Evolutionary conservation across 257 asterid genomes (phyloP).

Genomic region (Forsythia viridissima): DNA sequence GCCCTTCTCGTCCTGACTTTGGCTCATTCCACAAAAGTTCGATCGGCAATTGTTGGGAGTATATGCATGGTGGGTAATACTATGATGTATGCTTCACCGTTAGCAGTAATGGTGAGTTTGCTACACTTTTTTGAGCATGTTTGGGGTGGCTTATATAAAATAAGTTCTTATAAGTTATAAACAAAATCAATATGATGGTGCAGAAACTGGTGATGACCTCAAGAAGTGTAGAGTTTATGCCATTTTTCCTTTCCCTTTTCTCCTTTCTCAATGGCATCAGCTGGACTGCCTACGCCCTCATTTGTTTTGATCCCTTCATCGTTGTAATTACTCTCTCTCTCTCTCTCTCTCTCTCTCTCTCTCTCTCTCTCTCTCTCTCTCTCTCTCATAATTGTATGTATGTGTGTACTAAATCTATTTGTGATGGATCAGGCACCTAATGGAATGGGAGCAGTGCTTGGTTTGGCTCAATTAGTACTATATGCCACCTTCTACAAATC

Average conservation of each 20-base stretch:
- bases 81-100: conserved; percentile 83
- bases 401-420: background rate
- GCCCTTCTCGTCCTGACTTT: conserved; percentile 49
- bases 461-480: conserved; percentile 69
- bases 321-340: conserved; percentile 38
- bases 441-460: conserved; percentile 67
- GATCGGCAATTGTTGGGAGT: conserved; percentile 70
- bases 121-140: background rate
- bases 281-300: conserved; percentile 76
- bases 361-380: background rate
- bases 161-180: no score
- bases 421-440: conserved; percentile 62
- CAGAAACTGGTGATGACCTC: conserved; percentile 84
- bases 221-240: conserved; percentile 91
- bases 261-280: conserved; percentile 76
- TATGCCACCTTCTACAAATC: conserved; percentile 73
- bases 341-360: no score
- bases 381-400: no score
- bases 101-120: conserved; percentile 65
- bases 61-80: conserved; percentile 74
- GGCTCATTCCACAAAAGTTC: conserved; percentile 45
- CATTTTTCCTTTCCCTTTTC: conserved; percentile 72
- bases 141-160: no score
- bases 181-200: background rate
- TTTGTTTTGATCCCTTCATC: conserved; percentile 74